A percentile compares a stretch with the other conserved stretches of the same genome.
Conservation (phyloP, 495 filamentous ascomycete genomes). For the Hypoxylon cercidicola region DNA sequence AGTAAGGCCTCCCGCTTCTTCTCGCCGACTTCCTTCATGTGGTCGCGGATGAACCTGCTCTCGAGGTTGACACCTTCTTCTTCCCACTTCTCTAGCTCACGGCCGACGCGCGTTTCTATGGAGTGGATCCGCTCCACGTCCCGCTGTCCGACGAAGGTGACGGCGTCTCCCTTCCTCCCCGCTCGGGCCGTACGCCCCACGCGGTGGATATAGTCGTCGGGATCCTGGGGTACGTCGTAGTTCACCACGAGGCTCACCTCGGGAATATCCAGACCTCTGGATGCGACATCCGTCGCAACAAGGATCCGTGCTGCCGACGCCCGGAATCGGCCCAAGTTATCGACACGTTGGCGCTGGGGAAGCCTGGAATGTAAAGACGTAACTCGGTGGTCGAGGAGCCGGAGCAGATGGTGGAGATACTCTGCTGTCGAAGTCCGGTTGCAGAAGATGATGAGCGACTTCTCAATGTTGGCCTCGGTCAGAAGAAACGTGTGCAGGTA, state of each 20-base stretch:
- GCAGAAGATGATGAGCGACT: conserved; percentile 90
- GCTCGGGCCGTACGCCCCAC: conserved; percentile 95
- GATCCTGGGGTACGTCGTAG: conserved; percentile 93
- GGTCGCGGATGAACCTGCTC: conserved; percentile 81
- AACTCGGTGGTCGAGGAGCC: conserved; percentile 85
- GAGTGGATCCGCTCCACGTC: conserved; percentile 87
- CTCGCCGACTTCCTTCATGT: conserved; percentile 86
- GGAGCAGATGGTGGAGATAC: conserved; percentile 83
- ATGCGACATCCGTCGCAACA: conserved; percentile 94
- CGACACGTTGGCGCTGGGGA: conserved; percentile 80
- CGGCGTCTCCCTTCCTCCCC: conserved; percentile 79
- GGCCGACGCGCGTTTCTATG: conserved; percentile 85
- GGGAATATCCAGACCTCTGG: conserved; percentile 96
- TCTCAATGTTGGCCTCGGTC: conserved; percentile 77
- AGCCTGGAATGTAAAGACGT: conserved; percentile 90
- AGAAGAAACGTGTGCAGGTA: conserved; percentile 91
- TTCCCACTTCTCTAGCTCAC: conserved; percentile 75
- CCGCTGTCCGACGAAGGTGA: conserved; percentile 91
- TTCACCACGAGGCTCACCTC: conserved; percentile 91
- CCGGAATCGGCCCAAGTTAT: conserved; percentile 90
- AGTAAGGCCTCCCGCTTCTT: conserved; percentile 90
- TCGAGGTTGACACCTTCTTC: conserved; percentile 94
- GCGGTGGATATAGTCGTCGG: conserved; percentile 97
- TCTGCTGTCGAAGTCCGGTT: conserved; percentile 92
- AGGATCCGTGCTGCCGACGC: conserved; percentile 90